Evolutionary conservation across 1,284 basidiomycete species (phyloP), one percentile per base, ranked within the genome.

Genomic region (Amylostereum areolatum): DNA sequence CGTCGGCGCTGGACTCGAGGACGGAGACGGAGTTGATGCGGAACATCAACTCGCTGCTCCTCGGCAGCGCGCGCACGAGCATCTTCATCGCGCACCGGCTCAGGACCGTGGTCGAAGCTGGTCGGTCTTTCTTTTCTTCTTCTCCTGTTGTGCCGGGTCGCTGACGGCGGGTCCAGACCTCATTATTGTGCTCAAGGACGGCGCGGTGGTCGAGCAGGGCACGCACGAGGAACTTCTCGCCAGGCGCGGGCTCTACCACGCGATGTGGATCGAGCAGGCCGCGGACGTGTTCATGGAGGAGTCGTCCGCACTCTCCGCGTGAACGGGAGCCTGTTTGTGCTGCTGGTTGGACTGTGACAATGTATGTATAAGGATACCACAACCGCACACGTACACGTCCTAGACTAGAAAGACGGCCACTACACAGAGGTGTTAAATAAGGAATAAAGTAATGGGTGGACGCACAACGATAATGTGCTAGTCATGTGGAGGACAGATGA

Each of bases 1-100:
- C 97, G 0, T 97, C 93, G 0, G 93, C 96, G 0, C 69, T 99
- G 52, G 97, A 99, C 62, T 89, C 90, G 3, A 89, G 92, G 58
- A 98, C 96, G 0, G 96, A 98, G 66, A 81, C 86, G 1, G 95
- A 97, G 63, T 72, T 99, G 46, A 98, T 98, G 94, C 80, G 83
- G 57, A 97, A 97, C 62, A 91, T 99, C 66, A 90, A 98, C 61
- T 73, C 69, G 12, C 84, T 83, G 0, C 71, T 99, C 25, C 68
- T 89, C 28, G 82, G 85, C 56, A 84, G 85, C 57, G 74, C 80
- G 5, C 81, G 92, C 47, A 99, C 96, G 6, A 93, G 92, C 52
- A 91, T 99, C 55, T 98, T 99, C 63, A 93, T 97, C 53, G 94
- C 94, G 0, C 94, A 97, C 64, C 82, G 92, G 40, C 68, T 98